A percentile compares a stretch with the other conserved stretches of the same genome.
Evolutionary conservation across 495 filamentous ascomycete genomes (phyloP).

Genomic region (Lophiostoma macrostomum): DNA sequence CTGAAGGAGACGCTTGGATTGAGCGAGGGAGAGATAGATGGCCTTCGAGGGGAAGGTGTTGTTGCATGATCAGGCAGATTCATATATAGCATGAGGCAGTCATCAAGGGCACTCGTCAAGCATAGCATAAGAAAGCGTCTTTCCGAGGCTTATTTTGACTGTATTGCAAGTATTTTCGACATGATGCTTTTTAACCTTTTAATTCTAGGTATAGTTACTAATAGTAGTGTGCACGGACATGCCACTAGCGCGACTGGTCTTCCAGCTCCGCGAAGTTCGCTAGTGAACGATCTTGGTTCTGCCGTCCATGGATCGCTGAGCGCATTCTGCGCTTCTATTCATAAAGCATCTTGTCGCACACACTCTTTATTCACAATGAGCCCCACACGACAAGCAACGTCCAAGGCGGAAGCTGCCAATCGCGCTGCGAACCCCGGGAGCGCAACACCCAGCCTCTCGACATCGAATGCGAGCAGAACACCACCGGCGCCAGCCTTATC

Average conservation of each 20-base stretch:
- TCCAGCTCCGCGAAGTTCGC: too few relatives aligned
- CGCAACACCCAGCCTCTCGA: constrained; percentile 1
- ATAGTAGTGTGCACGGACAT: too few relatives aligned
- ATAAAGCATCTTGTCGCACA: constrained; percentile 1
- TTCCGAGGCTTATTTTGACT: too few relatives aligned
- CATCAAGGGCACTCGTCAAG: too few relatives aligned
- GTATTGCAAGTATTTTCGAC: too few relatives aligned
- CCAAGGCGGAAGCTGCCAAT: background rate
- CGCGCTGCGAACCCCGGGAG: background rate
- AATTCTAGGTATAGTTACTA: too few relatives aligned
- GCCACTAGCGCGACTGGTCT: too few relatives aligned
- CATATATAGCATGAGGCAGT: too few relatives aligned
- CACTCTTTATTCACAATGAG: constrained; percentile 2
- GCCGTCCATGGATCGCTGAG: background rate
- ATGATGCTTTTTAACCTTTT: too few relatives aligned
- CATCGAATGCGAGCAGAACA: background rate
- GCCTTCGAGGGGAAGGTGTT: constrained; percentile 65
- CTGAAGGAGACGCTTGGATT: constrained; percentile 65
- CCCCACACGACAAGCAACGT: background rate
- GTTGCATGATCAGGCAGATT: too few relatives aligned
- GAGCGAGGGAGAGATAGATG: constrained; percentile 57
- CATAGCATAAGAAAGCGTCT: too few relatives aligned
- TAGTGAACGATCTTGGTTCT: too few relatives aligned
- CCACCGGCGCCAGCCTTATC: constrained; percentile 1
- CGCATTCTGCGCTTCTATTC: background rate